These are phyloP conservation scores for Euphorbia corollata DNA, from an alignment of 441 rosid genomes.

Conservation along the genomic window DNA sequence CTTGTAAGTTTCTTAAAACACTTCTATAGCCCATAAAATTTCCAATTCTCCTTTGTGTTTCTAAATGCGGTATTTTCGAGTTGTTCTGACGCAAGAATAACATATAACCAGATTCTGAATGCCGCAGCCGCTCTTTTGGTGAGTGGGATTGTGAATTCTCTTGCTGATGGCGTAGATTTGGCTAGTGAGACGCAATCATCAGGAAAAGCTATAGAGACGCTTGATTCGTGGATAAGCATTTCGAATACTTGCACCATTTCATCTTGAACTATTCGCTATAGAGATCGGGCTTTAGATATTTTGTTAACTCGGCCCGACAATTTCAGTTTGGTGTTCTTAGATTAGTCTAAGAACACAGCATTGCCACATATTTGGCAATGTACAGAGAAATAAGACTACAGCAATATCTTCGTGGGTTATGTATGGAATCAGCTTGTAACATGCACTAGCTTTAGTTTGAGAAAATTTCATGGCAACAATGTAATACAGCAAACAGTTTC, in stretches of 20 bases:
- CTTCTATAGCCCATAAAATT: background rate
- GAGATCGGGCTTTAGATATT: slow-evolving; percentile 7
- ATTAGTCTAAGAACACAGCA: background rate
- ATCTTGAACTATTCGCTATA: background rate
- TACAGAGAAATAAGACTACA: background rate
- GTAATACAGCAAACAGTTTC: background rate
- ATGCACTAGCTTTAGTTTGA: background rate
- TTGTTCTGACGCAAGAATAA: no score
- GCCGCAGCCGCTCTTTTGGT: slow-evolving; percentile 91
- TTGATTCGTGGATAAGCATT: slow-evolving; percentile 49
- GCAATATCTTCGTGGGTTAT: background rate
- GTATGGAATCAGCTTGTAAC: slow-evolving; percentile 5
- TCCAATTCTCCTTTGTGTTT: background rate
- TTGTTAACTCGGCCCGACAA: background rate
- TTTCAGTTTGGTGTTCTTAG: background rate
- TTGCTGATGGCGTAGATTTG: slow-evolving; percentile 61
- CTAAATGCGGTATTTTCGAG: no score
- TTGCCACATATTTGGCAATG: background rate
- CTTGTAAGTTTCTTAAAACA: slow-evolving; percentile 38
- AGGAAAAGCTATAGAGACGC: slow-evolving; percentile 66
- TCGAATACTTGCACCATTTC: slow-evolving; percentile 39
- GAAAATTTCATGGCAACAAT: background rate
- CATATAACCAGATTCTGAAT: slow-evolving; percentile 55
- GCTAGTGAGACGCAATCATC: slow-evolving; percentile 70
- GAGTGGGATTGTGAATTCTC: slow-evolving; percentile 41